Conservation (phyloP, 345 rosid species). For the Aegle marmelos region DNA sequence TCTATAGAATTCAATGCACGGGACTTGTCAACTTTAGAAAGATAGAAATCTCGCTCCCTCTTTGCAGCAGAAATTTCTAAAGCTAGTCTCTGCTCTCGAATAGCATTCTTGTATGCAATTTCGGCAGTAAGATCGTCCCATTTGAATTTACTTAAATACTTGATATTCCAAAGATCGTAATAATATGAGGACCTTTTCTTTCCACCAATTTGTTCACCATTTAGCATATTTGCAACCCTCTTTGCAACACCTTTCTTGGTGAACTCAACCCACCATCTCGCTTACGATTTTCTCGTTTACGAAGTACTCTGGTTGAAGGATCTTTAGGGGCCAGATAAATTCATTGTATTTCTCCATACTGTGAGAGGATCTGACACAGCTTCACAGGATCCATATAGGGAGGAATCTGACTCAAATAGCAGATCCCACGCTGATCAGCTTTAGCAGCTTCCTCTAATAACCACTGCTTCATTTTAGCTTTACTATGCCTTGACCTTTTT, state of each 20-base stretch:
- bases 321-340: conserved; percentile 89
- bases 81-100: conserved; percentile 74
- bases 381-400: conserved; percentile 87
- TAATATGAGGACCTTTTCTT: conserved; percentile 73
- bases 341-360: conserved; percentile 66
- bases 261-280: conserved; percentile 80
- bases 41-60: conserved; percentile 87
- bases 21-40: conserved; percentile 68
- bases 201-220: conserved; percentile 95
- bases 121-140: conserved; percentile 97
- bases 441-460: conserved; percentile 52
- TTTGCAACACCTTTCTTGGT: conserved; percentile 69
- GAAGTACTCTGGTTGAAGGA: conserved; percentile 37
- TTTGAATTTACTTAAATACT: conserved; percentile 87
- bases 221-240: conserved; percentile 75
- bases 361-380: conserved; percentile 76
- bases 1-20: conserved; percentile 67
- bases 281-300: conserved; percentile 40
- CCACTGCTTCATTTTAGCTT: conserved; percentile 44
- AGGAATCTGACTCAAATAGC: conserved; percentile 86
- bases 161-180: conserved; percentile 93
- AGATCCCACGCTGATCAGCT: conserved; percentile 77
- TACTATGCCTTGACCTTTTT: conserved; percentile 7
- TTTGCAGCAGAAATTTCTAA: conserved; percentile 88
- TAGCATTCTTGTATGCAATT: conserved; percentile 77